These are phyloP conservation scores for Pestalotiopsis sp. DNA, from an alignment of 2,329 filamentous ascomycete species.

Conservation along the genomic window DNA sequence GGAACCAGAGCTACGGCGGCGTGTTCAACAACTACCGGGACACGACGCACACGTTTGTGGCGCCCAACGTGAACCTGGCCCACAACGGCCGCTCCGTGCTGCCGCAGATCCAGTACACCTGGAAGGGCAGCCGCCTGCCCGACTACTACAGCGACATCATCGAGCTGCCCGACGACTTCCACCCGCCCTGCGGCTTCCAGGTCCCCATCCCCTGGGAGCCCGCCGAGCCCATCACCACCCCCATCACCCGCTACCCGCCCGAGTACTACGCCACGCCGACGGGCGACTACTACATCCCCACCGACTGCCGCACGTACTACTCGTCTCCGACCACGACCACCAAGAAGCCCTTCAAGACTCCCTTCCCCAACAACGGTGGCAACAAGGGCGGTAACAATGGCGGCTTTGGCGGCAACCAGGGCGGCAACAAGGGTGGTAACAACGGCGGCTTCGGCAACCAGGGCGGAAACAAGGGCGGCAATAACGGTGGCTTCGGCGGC, in stretches of 20 bases:
- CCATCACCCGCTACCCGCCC: background rate
- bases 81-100: constrained; percentile 34
- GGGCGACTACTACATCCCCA: background rate
- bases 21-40: constrained; percentile 41
- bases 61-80: constrained; percentile 38
- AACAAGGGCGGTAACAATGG: background rate
- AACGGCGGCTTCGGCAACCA: background rate
- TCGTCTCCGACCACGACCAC: background rate
- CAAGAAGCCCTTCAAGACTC: background rate
- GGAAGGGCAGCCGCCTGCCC: constrained; percentile 34
- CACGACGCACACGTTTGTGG: constrained; percentile 35
- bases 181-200: constrained; percentile 42
- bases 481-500: too few species aligned
- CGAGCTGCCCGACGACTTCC: constrained; percentile 42
- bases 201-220: constrained; percentile 10
- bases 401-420: background rate
- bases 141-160: constrained; percentile 45
- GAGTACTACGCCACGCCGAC: background rate
- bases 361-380: background rate
- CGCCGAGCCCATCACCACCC: constrained; percentile 2
- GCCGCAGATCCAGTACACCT: constrained; percentile 37
- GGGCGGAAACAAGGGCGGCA: background rate
- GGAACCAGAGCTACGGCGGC: constrained; percentile 57
- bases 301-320: background rate
- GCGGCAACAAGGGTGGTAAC: background rate